These are phyloP conservation scores for Saccharomycopsis hybrid DNA, from an alignment of 1,139 yeast genomes.

Conservation along the genomic window DNA sequence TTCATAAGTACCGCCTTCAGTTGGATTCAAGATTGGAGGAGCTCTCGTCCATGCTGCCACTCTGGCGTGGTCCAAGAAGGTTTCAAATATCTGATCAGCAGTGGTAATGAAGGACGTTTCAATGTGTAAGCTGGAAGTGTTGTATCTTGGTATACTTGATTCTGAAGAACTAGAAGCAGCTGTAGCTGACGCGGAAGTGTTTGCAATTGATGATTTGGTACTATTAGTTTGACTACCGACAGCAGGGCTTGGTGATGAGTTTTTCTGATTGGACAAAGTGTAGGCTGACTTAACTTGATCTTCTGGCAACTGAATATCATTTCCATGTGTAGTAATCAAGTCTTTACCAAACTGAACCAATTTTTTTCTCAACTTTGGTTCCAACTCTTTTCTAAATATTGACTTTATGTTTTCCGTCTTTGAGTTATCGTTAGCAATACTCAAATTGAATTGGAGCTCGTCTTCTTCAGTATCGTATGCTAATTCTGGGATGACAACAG, in stretches of 20 bases:
- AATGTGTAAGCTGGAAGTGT: slow-evolving; percentile 72
- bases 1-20: slow-evolving; percentile 56
- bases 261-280: slow-evolving; percentile 55
- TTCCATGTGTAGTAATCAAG: slow-evolving; percentile 67
- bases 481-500: slow-evolving; percentile 80
- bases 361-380: slow-evolving; percentile 60
- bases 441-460: slow-evolving; percentile 77
- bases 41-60: slow-evolving; percentile 90
- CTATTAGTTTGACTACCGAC: slow-evolving; percentile 10
- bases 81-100: slow-evolving; percentile 74
- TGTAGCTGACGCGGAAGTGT: no score
- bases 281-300: slow-evolving; percentile 61
- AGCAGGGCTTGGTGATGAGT: slow-evolving; percentile 6
- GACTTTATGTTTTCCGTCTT: slow-evolving; percentile 46
- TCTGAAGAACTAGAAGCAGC: slow-evolving; percentile 23
- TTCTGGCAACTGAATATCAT: slow-evolving; percentile 77
- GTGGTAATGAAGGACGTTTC: slow-evolving; percentile 82
- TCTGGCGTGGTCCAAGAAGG: slow-evolving; percentile 68
- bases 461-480: slow-evolving; percentile 88
- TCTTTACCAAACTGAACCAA: slow-evolving; percentile 70
- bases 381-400: slow-evolving; percentile 50
- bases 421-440: slow-evolving; percentile 53
- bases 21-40: slow-evolving; percentile 55
- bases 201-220: no score
- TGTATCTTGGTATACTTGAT: slow-evolving; percentile 49